Percentiles rank a stretch among this genome's conserved stretches.
Evolutionary conservation across 192 early-diverging fungal genomes (phyloP).

Genomic region (Coemansia sp.): DNA sequence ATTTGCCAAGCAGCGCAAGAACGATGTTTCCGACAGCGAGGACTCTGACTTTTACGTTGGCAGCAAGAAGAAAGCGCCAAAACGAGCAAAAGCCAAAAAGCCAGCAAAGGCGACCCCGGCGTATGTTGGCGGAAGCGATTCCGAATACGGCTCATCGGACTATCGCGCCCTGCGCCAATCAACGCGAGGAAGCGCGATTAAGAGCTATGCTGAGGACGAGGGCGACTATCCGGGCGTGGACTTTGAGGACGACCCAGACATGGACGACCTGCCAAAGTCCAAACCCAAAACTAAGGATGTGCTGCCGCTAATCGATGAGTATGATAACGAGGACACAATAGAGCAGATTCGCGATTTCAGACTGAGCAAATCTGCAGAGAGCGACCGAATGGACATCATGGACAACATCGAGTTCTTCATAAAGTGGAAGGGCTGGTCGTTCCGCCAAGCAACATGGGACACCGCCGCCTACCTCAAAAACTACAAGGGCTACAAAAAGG

Average conservation of each 20-base stretch:
- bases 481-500: slow-evolving; percentile 84
- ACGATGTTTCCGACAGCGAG: slow-evolving; percentile 41
- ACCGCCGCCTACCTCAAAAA: slow-evolving; percentile 62
- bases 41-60: slow-evolving; percentile 47
- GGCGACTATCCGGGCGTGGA: slow-evolving; percentile 44
- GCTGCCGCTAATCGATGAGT: slow-evolving; percentile 47
- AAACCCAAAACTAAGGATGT: slow-evolving; percentile 29
- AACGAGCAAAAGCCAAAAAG: slow-evolving; percentile 42
- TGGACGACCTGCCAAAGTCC: slow-evolving; percentile 12
- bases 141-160: slow-evolving; percentile 52
- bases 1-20: slow-evolving; percentile 15
- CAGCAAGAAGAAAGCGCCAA: slow-evolving; percentile 23
- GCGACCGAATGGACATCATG: slow-evolving; percentile 32
- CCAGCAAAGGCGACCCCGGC: slow-evolving; percentile 23
- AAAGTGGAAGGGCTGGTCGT: slow-evolving; percentile 92
- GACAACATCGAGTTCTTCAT: slow-evolving; percentile 79
- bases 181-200: slow-evolving; percentile 34
- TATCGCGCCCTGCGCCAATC: slow-evolving; percentile 46
- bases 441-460: slow-evolving; percentile 92
- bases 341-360: slow-evolving; percentile 57
- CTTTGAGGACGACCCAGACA: slow-evolving; percentile 42
- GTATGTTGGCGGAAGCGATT: slow-evolving; percentile 50
- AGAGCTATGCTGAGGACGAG: slow-evolving; percentile 55
- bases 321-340: slow-evolving; percentile 40
- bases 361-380: slow-evolving; percentile 21